Base-by-base conservation (phyloP, 768 basidiomycete genomes). In the Leccinum variicolor region DNA sequence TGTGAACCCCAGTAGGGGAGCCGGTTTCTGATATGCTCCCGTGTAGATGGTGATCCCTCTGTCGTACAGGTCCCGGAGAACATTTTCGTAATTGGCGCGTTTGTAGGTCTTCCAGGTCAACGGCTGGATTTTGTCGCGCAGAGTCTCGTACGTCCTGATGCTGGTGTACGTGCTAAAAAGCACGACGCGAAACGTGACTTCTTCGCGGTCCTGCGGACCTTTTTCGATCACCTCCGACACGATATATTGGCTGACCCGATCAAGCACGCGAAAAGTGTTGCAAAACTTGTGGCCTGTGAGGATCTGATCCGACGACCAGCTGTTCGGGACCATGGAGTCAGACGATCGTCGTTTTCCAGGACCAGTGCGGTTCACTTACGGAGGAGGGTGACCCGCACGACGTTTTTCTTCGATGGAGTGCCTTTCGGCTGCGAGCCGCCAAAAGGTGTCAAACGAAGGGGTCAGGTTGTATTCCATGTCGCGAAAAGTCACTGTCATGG, bases 91-190 rank as follows among this genome's bases (percentile, higher is more conserved):
- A 17, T 73, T 66, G 14, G 71, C 62, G 23, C 83, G 77, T 56
- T 82, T 69, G 64, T 84, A 92, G 15, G 72, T 72, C 49, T 73
- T 65, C 87, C 86, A 92, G 39, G 81, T 87, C 51, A 86, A 76
- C 14, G 80, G 76, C 15, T 85, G 82, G 23, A 90, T 74, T 3
- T 79, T 67, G 9, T 69, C 55, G 50, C 74, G 73, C 26, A 92
- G 75, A 17, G 79, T 72, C 67, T 89, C 81, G 82, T 87, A 92
- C 9, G 90, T 92, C 56, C 81, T 81, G 46, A 87, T 84, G 62
- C 74, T 84, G 62, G 85, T 89, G 75, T 87, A 92, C 13, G 75
- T 76, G 64, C 85, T 86, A 77, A 88, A 92, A 41, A 92, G 76
- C 57, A 81, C 62, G 55, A 92, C 79, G 47, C 90, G 86, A 62